Conservation (phyloP, 441 rosid species). For the Arabidopsis lyrata region DNA sequence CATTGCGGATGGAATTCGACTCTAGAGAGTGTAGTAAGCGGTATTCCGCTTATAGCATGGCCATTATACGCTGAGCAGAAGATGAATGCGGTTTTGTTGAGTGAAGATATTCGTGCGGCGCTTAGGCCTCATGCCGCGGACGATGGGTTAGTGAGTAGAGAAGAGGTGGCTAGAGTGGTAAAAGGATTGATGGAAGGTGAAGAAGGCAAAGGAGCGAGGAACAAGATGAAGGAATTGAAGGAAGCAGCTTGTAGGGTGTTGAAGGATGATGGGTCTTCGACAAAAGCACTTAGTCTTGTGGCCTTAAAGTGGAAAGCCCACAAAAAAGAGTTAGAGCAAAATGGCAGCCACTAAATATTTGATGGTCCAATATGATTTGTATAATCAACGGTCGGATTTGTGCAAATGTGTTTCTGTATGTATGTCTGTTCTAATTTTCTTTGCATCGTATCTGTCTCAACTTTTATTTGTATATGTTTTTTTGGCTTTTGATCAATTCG, state of each 20-base stretch:
- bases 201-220: constrained; percentile 44
- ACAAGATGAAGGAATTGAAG: constrained; percentile 40
- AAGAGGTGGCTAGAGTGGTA: constrained; percentile 45
- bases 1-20: constrained; percentile 59
- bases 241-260: constrained; percentile 44
- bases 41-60: constrained; percentile 53
- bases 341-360: constrained; percentile 31
- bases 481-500: constrained; percentile 12
- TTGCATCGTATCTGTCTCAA: constrained; percentile 6
- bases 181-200: constrained; percentile 51
- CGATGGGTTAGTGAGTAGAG: constrained; percentile 43
- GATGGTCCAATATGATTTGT: neutral
- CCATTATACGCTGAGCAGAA: constrained; percentile 52
- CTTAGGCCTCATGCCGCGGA: constrained; percentile 38
- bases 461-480: constrained; percentile 15
- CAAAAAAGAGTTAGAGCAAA: constrained; percentile 25
- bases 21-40: constrained; percentile 48
- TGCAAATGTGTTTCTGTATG: constrained; percentile 17
- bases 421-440: neutral
- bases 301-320: constrained; percentile 44
- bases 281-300: constrained; percentile 41
- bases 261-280: constrained; percentile 48
- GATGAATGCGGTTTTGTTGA: constrained; percentile 48
- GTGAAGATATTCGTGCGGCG: constrained; percentile 42
- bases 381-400: neutral